These are phyloP conservation scores for Aethionema arabicum DNA, from an alignment of 345 rosid species.

Conservation along the genomic window DNA sequence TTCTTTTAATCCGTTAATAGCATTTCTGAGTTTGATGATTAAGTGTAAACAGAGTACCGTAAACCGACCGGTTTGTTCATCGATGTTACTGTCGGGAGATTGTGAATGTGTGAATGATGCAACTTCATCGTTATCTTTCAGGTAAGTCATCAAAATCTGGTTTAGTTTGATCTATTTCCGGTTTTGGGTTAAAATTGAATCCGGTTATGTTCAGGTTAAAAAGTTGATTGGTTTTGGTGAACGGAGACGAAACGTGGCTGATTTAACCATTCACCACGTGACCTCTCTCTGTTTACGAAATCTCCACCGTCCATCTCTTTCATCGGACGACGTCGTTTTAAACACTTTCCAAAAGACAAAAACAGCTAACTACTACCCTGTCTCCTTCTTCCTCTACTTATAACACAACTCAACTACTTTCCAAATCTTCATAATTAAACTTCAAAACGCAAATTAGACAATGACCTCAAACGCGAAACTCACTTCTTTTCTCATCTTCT, in stretches of 20 bases:
- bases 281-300: background rate
- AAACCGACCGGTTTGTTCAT: background rate
- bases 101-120: too few species aligned
- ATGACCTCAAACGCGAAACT: conserved; percentile 23
- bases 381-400: background rate
- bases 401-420: too few species aligned
- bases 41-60: too few species aligned
- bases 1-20: background rate
- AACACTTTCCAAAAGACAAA: conserved; percentile 9
- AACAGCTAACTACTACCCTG: conserved; percentile 9
- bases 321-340: conserved; percentile 9
- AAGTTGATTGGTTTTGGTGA: too few species aligned
- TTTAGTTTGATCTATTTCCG: too few species aligned
- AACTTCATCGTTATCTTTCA: too few species aligned
- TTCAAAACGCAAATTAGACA: conserved; percentile 4
- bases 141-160: too few species aligned
- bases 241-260: too few species aligned
- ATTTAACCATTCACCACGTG: conserved; percentile 14
- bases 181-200: too few species aligned
- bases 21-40: conserved; percentile 12
- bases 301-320: conserved; percentile 25
- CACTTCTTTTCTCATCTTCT: conserved; percentile 4
- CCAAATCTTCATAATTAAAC: background rate
- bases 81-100: too few species aligned
- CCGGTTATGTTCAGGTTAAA: too few species aligned